Evolutionary conservation across 1,284 basidiomycete species (phyloP).

Genomic region (Cryptococcus sp.): DNA sequence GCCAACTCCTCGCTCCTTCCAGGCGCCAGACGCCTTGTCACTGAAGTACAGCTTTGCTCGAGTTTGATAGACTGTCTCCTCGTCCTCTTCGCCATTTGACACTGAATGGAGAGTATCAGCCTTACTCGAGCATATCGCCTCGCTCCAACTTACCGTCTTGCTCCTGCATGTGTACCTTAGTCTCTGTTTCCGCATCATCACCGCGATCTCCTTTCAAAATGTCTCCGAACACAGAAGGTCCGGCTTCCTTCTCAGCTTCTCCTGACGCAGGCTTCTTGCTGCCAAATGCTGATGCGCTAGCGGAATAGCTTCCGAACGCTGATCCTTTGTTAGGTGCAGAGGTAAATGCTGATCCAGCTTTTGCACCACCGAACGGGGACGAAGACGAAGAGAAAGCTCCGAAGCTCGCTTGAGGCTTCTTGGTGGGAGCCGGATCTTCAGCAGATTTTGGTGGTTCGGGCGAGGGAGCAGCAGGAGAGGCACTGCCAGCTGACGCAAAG

Average conservation of each 20-base stretch:
- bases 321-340: constrained; percentile 19
- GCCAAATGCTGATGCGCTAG: constrained; percentile 36
- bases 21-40: constrained; percentile 62
- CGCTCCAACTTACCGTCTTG: constrained; percentile 64
- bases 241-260: constrained; percentile 18
- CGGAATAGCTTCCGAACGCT: constrained; percentile 45
- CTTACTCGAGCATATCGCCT: constrained; percentile 9
- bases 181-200: constrained; percentile 53
- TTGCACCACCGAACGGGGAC: constrained; percentile 36
- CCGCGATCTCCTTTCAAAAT: constrained; percentile 36
- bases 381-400: constrained; percentile 49
- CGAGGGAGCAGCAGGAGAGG: neutral
- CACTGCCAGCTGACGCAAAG: neutral
- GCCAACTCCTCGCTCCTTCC: constrained; percentile 89
- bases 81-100: constrained; percentile 88
- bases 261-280: constrained; percentile 26
- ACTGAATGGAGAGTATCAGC: constrained; percentile 57
- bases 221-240: constrained; percentile 38
- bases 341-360: constrained; percentile 16
- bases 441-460: constrained; percentile 11
- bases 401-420: constrained; percentile 4
- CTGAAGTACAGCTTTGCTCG: constrained; percentile 82
- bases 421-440: constrained; percentile 4
- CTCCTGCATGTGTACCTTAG: constrained; percentile 59
- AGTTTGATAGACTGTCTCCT: constrained; percentile 78